These are phyloP conservation scores for Moesziomyces globuligerus DNA, from an alignment of 1,284 basidiomycete species.

Conservation along the genomic window DNA sequence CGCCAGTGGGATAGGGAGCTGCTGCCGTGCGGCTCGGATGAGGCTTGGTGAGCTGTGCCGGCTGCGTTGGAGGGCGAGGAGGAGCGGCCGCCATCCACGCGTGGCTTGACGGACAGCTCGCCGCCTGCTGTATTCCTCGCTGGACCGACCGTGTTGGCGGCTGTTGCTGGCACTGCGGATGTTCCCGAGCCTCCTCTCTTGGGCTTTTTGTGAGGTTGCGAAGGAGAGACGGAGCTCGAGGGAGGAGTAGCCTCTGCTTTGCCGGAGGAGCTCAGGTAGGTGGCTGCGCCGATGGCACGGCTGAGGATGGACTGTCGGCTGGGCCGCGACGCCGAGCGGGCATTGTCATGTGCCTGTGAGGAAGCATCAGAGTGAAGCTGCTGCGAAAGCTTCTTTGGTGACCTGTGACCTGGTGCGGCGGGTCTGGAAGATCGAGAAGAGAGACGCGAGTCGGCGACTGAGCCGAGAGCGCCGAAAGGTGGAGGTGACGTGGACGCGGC, in stretches of 20 bases:
- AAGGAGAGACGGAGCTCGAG: neutral
- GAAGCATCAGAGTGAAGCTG: slow-evolving; percentile 16
- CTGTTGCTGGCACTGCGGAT: neutral
- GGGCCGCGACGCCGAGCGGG: slow-evolving; percentile 7
- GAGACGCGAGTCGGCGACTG: slow-evolving; percentile 5
- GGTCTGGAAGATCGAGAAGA: slow-evolving; percentile 13
- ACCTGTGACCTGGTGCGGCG: slow-evolving; percentile 4
- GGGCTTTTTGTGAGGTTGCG: neutral
- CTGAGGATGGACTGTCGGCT: slow-evolving; percentile 24
- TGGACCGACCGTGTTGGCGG: neutral
- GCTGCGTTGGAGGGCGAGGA: slow-evolving; percentile 20
- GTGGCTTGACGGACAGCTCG: slow-evolving; percentile 6
- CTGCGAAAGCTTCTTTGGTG: slow-evolving; percentile 17
- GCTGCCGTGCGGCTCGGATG: neutral
- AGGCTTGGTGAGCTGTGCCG: slow-evolving; percentile 1
- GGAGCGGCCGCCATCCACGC: slow-evolving; percentile 14
- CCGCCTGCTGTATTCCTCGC: slow-evolving; percentile 1
- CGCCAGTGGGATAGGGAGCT: slow-evolving; percentile 12
- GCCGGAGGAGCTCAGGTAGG: slow-evolving; percentile 11
- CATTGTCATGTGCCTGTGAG: neutral
- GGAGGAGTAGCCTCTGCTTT: neutral
- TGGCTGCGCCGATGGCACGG: slow-evolving; percentile 21
- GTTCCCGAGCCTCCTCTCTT: slow-evolving; percentile 14
- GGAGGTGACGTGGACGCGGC: slow-evolving; percentile 17
- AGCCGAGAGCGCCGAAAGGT: slow-evolving; percentile 1